Base-by-base conservation (phyloP, 495 filamentous ascomycete genomes). In the Penicillium malachiteum region DNA sequence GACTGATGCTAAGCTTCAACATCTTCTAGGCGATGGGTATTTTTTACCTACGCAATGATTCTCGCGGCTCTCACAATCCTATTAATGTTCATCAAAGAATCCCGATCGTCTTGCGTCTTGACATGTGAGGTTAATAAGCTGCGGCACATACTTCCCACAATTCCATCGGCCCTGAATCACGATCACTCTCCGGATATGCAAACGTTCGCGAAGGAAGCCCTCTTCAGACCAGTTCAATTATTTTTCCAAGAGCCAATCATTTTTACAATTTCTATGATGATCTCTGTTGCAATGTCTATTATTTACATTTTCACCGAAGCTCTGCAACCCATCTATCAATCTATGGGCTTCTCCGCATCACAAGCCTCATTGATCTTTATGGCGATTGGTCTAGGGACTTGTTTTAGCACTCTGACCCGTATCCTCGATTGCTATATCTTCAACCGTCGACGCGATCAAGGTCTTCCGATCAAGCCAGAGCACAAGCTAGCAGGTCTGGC, bases 231-330 rank as follows among this genome's bases (percentile, higher is more conserved):
- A 1, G 54, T 73, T 4, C 68, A 71, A 7, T 67, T 82, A 0
- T 75, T 81, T 48, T 75, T 76, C 60, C 71, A 66, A 17, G 78
- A 82, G 45, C 78, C 78, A 12, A 78, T 82, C 32, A 74, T 82
- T 16, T 71, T 78, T 46, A 60, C 72, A 5, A 71, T 78, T 12
- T 65, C 78, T 3, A 62, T 75, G 34, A 76, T 79, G 64, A 73
- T 70, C 9, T 75, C 79, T 12, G 57, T 76, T 10, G 72, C 73
- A 21, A 77, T 74, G 56, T 78, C 73, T 2, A 63, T 82, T n/a
- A 74, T 83, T 34, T 84, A 82, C 50, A 76, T 83, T 10, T 82
- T 81, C 56, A 77, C 79, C 2, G 77, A 82, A 62, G 74, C 77
- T 7, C 57, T 81, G 0, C 71, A 69, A 0, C 65, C 70, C 1